Conservation (phyloP, 306 rosid genomes). For the Quercus rubra region DNA sequence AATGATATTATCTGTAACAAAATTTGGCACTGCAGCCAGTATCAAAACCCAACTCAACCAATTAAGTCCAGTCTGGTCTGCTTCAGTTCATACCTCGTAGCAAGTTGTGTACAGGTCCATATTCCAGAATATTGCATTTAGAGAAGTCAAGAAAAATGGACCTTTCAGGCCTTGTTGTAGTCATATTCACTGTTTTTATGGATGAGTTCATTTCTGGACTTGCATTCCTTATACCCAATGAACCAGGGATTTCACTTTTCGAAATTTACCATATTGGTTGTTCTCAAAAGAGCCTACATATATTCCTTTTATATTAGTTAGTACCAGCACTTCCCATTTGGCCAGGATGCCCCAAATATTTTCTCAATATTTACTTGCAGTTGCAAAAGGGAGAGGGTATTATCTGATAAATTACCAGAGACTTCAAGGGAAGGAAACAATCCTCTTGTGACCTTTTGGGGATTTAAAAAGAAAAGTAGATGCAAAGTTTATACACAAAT, state of each 20-base stretch:
- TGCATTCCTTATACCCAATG: not conserved
- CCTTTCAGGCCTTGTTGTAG: not conserved
- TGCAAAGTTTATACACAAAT: not conserved
- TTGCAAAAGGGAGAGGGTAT: not conserved
- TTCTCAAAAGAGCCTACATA: not conserved
- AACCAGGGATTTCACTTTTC: not conserved
- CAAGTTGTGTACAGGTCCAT: not conserved
- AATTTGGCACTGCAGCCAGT: not conserved
- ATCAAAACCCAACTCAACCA: not conserved
- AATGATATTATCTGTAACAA: not conserved
- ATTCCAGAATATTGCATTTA: not conserved
- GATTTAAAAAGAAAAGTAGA: not conserved
- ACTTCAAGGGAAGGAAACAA: not conserved
- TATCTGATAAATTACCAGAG: not conserved
- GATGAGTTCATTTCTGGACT: not conserved
- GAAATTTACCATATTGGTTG: not conserved
- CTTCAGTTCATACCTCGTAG: not conserved
- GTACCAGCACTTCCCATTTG: not conserved
- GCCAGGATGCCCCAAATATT: not conserved
- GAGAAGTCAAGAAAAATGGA: not conserved
- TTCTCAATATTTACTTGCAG: not conserved
- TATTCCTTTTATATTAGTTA: not conserved
- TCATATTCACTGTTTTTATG: not conserved
- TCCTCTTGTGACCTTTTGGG: not conserved
- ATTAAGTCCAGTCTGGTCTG: not conserved